Evolutionary conservation across 495 filamentous ascomycete species (phyloP).

Genomic region (Tuber brumale): DNA sequence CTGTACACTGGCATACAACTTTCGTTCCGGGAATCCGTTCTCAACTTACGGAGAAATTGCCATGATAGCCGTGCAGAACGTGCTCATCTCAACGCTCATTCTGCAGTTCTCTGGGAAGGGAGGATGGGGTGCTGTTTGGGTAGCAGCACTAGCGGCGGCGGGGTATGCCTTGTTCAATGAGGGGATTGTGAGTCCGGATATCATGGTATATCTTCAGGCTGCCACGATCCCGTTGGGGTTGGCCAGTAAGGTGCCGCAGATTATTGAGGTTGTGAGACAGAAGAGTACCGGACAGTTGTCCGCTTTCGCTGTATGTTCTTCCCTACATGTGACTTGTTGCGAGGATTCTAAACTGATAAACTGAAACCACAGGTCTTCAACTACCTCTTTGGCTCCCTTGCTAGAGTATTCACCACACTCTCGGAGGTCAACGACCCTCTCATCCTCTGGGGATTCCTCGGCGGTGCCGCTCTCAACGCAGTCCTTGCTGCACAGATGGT

Average conservation of each 20-base stretch:
- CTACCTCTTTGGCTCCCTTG: slow-evolving; percentile 84
- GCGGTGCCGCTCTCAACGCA: slow-evolving; percentile 78
- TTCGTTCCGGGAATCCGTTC: slow-evolving; percentile 84
- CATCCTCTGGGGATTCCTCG: slow-evolving; percentile 87
- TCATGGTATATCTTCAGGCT: slow-evolving; percentile 70
- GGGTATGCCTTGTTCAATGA: slow-evolving; percentile 63
- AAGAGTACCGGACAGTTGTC: slow-evolving; percentile 91
- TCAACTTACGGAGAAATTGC: slow-evolving; percentile 93
- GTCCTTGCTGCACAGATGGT: slow-evolving; percentile 86
- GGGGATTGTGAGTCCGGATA: slow-evolving; percentile 58
- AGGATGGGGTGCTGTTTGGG: slow-evolving; percentile 60
- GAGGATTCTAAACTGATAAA: slow-evolving; percentile 7
- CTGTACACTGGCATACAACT: slow-evolving; percentile 82
- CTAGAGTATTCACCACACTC: slow-evolving; percentile 91
- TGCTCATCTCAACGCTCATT: slow-evolving; percentile 76
- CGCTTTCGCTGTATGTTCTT: slow-evolving; percentile 76
- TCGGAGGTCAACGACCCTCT: slow-evolving; percentile 93
- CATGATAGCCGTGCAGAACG: slow-evolving; percentile 83
- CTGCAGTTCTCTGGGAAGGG: slow-evolving; percentile 65
- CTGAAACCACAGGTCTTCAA: slow-evolving; percentile 71
- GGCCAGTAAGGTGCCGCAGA: slow-evolving; percentile 88
- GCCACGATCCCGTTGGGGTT: slow-evolving; percentile 75
- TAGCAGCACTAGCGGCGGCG: slow-evolving; percentile 63
- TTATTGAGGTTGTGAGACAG: slow-evolving; percentile 69
- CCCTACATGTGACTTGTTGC: background rate